phyloP scores from a whole-genome alignment of 2,329 filamentous ascomycete species.

The Apiospora hydei region DNA sequence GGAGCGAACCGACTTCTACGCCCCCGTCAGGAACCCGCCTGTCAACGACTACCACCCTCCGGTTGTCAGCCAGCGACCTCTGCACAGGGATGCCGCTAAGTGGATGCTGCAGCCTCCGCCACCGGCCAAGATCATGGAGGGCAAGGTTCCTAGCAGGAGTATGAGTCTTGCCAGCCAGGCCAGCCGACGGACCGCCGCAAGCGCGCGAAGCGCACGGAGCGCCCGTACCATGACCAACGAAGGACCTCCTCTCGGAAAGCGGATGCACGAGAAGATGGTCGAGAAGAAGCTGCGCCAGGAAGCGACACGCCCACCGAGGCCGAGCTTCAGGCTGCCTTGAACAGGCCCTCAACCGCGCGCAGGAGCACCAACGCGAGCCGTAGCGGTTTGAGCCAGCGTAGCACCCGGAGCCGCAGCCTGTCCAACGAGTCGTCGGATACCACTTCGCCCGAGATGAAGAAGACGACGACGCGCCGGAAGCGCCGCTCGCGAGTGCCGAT shows the following conservation, averaged over 20 bases:
- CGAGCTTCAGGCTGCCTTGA: slow-evolving; percentile 34
- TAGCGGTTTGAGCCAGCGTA: slow-evolving; percentile 26
- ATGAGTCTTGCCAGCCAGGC: slow-evolving; percentile 62
- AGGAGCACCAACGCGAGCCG: slow-evolving; percentile 32
- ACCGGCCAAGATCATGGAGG: slow-evolving; percentile 89
- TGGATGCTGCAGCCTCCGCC: slow-evolving; percentile 97
- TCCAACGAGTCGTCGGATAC: slow-evolving; percentile 34
- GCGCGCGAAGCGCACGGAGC: slow-evolving; percentile 28
- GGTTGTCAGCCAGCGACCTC: slow-evolving; percentile 78
- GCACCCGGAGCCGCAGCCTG: slow-evolving; percentile 29
- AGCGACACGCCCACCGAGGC: slow-evolving; percentile 41
- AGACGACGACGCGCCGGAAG: slow-evolving; percentile 31
- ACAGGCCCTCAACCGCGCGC: slow-evolving; percentile 26
- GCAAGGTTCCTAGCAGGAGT: slow-evolving; percentile 74
- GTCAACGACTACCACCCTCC: slow-evolving; percentile 89
- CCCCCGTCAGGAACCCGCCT: slow-evolving; percentile 69
- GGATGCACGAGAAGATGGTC: slow-evolving; percentile 54
- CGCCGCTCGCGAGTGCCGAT: slow-evolving; percentile 28
- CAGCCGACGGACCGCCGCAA: slow-evolving; percentile 52
- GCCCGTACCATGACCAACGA: slow-evolving; percentile 48
- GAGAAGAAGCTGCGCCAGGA: slow-evolving; percentile 54
- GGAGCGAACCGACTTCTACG: slow-evolving; percentile 66
- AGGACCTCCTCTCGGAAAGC: slow-evolving; percentile 50
- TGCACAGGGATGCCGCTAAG: slow-evolving; percentile 72
- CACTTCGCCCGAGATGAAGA: slow-evolving; percentile 32